A percentile compares a stretch with the other conserved stretches of the same genome.
phyloP scores from a whole-genome alignment of 2,329 filamentous ascomycete species.

The Tolypocladium amazonense region DNA sequence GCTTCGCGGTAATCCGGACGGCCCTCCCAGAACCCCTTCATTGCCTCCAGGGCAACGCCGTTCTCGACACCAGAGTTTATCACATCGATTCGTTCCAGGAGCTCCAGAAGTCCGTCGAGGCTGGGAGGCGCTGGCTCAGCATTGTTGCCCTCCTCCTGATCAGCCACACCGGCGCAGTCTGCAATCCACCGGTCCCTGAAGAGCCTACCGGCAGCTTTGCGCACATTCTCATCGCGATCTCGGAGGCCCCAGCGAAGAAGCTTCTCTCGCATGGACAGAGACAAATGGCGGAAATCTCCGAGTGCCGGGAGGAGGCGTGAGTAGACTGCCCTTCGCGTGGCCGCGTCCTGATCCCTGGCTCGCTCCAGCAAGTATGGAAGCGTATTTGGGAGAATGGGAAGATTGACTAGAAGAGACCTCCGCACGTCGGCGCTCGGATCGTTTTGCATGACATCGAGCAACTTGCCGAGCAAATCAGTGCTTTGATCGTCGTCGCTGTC shows the following conservation, averaged over 20 bases:
- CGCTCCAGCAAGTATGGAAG: slow-evolving; percentile 83
- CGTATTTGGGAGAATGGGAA: slow-evolving; percentile 76
- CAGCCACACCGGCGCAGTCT: slow-evolving; percentile 66
- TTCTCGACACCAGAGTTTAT: slow-evolving; percentile 82
- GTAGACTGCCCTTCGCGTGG: slow-evolving; percentile 78
- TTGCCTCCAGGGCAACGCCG: slow-evolving; percentile 84
- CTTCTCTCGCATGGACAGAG: slow-evolving; percentile 89
- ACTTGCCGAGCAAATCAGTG: slow-evolving; percentile 66
- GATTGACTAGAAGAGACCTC: slow-evolving; percentile 75
- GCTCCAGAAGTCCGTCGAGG: slow-evolving; percentile 75
- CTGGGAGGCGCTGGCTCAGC: slow-evolving; percentile 52
- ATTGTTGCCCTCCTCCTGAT: slow-evolving; percentile 47
- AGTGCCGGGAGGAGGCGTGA: slow-evolving; percentile 76
- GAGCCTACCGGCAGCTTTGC: slow-evolving; percentile 79
- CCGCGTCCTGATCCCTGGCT: slow-evolving; percentile 77
- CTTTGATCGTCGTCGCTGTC: slow-evolving; percentile 54
- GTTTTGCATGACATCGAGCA: slow-evolving; percentile 82
- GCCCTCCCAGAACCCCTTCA: slow-evolving; percentile 94
- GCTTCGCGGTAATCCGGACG: slow-evolving; percentile 71
- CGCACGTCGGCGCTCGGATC: slow-evolving; percentile 91
- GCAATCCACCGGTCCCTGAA: slow-evolving; percentile 98
- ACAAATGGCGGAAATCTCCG: slow-evolving; percentile 89
- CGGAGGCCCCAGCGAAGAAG: slow-evolving; percentile 87
- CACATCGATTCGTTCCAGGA: slow-evolving; percentile 89
- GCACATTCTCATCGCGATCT: slow-evolving; percentile 87